Percentiles rank a stretch among this genome's conserved stretches.
phyloP scores from a whole-genome alignment of 306 rosid species.

The Lathyrus sativus region DNA sequence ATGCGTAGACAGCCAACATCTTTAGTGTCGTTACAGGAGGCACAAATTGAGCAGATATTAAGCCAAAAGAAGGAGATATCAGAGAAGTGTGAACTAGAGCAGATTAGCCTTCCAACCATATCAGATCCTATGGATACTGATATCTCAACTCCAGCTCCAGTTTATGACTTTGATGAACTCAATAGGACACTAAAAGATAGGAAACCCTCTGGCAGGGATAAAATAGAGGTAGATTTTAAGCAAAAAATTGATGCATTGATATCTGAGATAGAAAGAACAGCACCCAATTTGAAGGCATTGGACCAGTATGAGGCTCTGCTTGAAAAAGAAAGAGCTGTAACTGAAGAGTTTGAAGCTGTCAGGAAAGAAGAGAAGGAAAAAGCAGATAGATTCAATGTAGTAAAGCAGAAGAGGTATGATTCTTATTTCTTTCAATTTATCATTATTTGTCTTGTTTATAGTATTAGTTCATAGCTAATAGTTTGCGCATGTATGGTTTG shows the following conservation, averaged over 20 bases:
- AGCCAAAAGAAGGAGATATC: slow-evolving; percentile 79
- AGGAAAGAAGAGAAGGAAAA: slow-evolving; percentile 86
- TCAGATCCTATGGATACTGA: slow-evolving; percentile 88
- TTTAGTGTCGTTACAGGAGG: slow-evolving; percentile 61
- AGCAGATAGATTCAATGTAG: slow-evolving; percentile 68
- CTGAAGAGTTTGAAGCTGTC: slow-evolving; percentile 86
- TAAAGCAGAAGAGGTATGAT: slow-evolving; percentile 78
- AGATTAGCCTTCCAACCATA: slow-evolving; percentile 69
- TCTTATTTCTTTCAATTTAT: slow-evolving; percentile 26
- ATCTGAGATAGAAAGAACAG: slow-evolving; percentile 91
- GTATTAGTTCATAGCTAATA: slow-evolving; percentile 1
- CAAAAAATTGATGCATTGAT: slow-evolving; percentile 70
- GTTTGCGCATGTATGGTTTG: slow-evolving; percentile 17
- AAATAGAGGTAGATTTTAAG: slow-evolving; percentile 77
- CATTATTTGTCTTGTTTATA: slow-evolving; percentile 18
- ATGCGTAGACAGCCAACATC: slow-evolving; percentile 34
- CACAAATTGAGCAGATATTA: slow-evolving; percentile 73
- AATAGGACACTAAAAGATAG: slow-evolving; percentile 68
- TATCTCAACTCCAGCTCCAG: slow-evolving; percentile 63
- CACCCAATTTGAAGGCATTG: slow-evolving; percentile 96
- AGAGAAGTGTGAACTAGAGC: slow-evolving; percentile 88
- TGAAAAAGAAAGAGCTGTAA: slow-evolving; percentile 79
- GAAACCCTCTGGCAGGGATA: slow-evolving; percentile 69
- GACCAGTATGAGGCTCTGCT: slow-evolving; percentile 91
- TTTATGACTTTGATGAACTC: slow-evolving; percentile 71